Base-by-base conservation (phyloP, 768 basidiomycete genomes). In the Auricularia heimuer region DNA sequence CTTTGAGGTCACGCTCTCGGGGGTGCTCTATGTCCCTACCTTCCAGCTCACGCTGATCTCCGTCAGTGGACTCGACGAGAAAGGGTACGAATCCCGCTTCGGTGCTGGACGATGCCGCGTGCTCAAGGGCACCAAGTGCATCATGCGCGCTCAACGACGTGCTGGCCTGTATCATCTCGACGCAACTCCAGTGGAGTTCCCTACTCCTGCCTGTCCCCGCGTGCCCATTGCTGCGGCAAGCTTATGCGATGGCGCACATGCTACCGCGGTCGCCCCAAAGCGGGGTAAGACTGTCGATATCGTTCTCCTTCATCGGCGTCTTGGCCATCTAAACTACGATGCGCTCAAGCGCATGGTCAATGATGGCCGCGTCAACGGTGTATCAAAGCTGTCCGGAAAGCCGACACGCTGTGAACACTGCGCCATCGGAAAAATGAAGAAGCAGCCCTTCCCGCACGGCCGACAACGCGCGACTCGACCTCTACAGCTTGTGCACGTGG, bases 351-450 rank as follows among this genome's bases (percentile, higher is more conserved):
- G 63, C 7, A 68, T 67, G 68, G 66, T 70, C n/a, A 10, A 35
- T 18, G 33, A 69, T 21, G 65, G 66, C 34, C 64, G 39, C 2
- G 66, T 70, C 18, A 34, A 34, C 1, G 66, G 42, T 7, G 60
- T 70, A 16, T 44, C 34, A 6, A 11, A 56, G 10, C 29, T 70
- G 18, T 69, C 69, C 2, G 68, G 69, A 2, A 63, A 29, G 6
- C 66, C 69, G 3, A 42, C 45, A 37, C 66, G 67, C 54, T 70
- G 69, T 64, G 69, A 70, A 64, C 66, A 68, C 14, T 70, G 69
- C 47, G 64, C 58, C 1, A 24, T 70, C 1, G 68, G 68, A 12
- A 70, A 69, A 62, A 65, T 69, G 62, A 65, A 67, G 37, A 68
- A 70, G 54, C 54, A 54, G 2, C 67, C 68, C 10, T 67, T 69